Conservation (phyloP, 2,329 filamentous ascomycete species). For the Triangularia verruculosa region DNA sequence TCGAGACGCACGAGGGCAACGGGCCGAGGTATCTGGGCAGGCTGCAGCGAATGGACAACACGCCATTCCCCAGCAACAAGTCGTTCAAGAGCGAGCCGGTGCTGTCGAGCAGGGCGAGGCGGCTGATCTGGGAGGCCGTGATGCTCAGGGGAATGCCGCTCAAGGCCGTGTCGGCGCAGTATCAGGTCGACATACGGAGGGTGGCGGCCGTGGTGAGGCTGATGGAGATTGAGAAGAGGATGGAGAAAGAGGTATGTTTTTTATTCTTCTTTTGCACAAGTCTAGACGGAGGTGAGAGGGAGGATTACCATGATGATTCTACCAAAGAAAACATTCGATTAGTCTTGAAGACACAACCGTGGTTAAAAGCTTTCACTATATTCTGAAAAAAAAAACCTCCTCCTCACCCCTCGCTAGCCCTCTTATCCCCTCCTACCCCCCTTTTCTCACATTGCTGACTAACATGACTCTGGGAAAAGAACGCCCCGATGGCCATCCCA, state of each 20-base stretch:
- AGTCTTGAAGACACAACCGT: constrained; percentile 98
- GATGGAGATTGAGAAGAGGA: constrained; percentile 80
- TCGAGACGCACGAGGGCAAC: constrained; percentile 4
- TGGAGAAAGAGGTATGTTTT: constrained; percentile 67
- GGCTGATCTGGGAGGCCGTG: constrained; percentile 70
- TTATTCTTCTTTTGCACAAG: constrained; percentile 1
- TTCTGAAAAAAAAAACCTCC: constrained; percentile 43
- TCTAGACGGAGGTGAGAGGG: too few species aligned
- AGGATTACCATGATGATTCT: constrained; percentile 50
- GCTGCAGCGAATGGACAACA: constrained; percentile 20
- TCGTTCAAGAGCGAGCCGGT: constrained; percentile 69
- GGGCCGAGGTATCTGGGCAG: constrained; percentile 39
- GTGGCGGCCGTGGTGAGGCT: constrained; percentile 82
- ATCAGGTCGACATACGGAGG: constrained; percentile 76
- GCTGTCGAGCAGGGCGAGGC: constrained; percentile 68
- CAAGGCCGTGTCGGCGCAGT: constrained; percentile 72
- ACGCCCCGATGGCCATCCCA: constrained; percentile 69
- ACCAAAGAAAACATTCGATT: constrained; percentile 82
- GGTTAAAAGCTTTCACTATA: constrained; percentile 79
- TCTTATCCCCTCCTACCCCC: background rate
- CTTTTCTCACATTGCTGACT: background rate
- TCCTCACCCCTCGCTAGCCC: background rate
- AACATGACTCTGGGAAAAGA: constrained; percentile 47
- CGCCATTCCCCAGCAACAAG: constrained; percentile 72
- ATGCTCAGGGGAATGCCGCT: constrained; percentile 64